These are phyloP conservation scores for Fusarium algeriense DNA, from an alignment of 2,329 filamentous ascomycete species.

Conservation along the genomic window DNA sequence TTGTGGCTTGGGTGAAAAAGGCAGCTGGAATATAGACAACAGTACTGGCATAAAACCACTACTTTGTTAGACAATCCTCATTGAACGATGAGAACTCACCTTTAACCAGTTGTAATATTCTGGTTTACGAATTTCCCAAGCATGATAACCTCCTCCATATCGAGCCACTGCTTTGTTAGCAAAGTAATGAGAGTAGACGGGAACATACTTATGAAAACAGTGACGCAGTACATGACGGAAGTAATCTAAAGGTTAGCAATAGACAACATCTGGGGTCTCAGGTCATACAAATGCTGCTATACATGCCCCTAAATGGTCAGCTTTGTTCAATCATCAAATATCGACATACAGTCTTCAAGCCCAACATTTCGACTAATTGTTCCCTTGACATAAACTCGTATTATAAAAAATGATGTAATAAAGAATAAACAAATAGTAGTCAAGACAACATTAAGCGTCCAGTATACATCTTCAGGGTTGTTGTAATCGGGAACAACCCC, in stretches of 20 bases:
- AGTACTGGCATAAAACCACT: constrained; percentile 44
- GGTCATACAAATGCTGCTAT: constrained; percentile 31
- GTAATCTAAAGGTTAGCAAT: constrained; percentile 25
- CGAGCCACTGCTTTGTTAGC: constrained; percentile 35
- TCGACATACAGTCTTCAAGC: constrained; percentile 36
- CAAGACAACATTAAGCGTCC: constrained; percentile 35
- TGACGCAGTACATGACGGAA: constrained; percentile 16
- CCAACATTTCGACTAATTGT: constrained; percentile 27
- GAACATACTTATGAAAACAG: constrained; percentile 35
- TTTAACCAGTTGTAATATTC: constrained; percentile 40
- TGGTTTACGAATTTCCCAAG: constrained; percentile 35
- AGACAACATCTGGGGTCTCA: neutral
- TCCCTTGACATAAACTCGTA: constrained; percentile 35
- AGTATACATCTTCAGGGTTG: constrained; percentile 37
- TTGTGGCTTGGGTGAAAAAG: constrained; percentile 43
- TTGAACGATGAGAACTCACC: neutral
- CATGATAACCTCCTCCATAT: constrained; percentile 38
- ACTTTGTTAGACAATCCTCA: neutral
- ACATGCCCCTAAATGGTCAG: constrained; percentile 36
- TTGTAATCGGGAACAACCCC: constrained; percentile 36
- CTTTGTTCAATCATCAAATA: neutral
- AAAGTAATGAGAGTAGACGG: neutral
- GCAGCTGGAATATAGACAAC: constrained; percentile 37
- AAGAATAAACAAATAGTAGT: constrained; percentile 25
- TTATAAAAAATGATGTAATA: constrained; percentile 16